These are phyloP conservation scores for Dioscorea zingiberensis DNA, from an alignment of 106 monocot species.

Conservation along the genomic window DNA sequence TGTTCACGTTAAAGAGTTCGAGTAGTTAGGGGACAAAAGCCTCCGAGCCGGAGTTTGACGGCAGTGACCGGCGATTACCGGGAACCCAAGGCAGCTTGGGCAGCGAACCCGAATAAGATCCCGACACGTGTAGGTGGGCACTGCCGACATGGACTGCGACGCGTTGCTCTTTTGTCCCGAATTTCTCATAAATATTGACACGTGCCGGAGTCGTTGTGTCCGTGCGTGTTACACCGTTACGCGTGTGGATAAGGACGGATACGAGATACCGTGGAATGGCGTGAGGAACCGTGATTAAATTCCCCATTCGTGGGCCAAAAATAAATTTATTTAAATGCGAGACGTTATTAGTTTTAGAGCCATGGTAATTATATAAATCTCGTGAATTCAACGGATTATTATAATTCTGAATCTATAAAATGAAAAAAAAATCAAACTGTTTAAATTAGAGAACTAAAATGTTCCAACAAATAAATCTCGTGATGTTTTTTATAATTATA, in stretches of 20 bases:
- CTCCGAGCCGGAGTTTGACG: too few species aligned
- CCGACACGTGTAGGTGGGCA: background rate
- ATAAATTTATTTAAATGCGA: too few species aligned
- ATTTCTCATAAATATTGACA: background rate
- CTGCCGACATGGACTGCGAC: slow-evolving; percentile 2
- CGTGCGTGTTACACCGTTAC: slow-evolving; percentile 1
- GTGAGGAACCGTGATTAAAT: too few species aligned
- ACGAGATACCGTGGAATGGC: background rate
- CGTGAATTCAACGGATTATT: too few species aligned
- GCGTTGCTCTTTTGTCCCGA: background rate
- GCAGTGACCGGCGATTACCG: background rate
- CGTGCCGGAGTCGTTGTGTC: background rate
- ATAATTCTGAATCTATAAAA: too few species aligned
- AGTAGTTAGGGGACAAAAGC: background rate
- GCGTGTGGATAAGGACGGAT: background rate
- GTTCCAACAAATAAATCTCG: too few species aligned
- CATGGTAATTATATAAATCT: too few species aligned
- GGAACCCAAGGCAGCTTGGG: background rate
- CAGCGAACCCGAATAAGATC: background rate
- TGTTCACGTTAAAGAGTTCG: background rate
- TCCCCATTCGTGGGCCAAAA: too few species aligned
- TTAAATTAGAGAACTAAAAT: too few species aligned
- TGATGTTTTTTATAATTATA: too few species aligned
- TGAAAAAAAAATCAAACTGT: too few species aligned
- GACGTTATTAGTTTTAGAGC: too few species aligned